Evolutionary conservation across 345 rosid genomes (phyloP), one percentile per base, ranked within the genome.

Genomic region (Linum lewisii): DNA sequence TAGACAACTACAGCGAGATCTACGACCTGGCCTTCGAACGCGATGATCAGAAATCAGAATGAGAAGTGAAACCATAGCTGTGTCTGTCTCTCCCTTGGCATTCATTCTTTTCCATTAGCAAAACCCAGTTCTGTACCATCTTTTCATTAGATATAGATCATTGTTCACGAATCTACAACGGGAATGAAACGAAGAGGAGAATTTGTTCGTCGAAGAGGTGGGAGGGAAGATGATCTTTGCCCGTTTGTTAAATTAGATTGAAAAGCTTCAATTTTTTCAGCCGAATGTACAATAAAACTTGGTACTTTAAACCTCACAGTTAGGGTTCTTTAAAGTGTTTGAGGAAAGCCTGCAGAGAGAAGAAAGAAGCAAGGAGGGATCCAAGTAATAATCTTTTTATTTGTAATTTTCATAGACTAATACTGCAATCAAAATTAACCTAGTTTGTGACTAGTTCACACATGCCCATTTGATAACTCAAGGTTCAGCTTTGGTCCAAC

Each of bases 1-100:
- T 87, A 4, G 90, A 87, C 51, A 77, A 82, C 21, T 93, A 85
- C 66, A 72, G 59, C 59, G 83, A 85, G 75, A 85, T 93, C 72
- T 80, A 76, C 3, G 54, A 74, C 24, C 62, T 87, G 62, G 99
- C 97, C 45, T 84, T 93, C 14, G 67, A 70, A 5, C 71, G 72
- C 44, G 84, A 8, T 29, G 34, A 29, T 29, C 34, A 29, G 4
- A 29, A 29, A 76, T 37, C 56, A 69, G 37, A 63, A 44, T 13
- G 53, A 56, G 21, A 64, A 73, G 24, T 51, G 63, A 21, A 69
- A 64, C 50, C 9, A 24, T 63, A 57, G 53, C 55, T n/a, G 57
- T 36, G 57, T 24, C 38, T 54, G 63, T 58, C 69, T 20, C 32
- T 53, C 9, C 44, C 0, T 7, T 21, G 44, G 47, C 2, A 15